These are phyloP conservation scores for Oxytropis ochrocephala DNA, from an alignment of 306 rosid species.

Conservation along the genomic window DNA sequence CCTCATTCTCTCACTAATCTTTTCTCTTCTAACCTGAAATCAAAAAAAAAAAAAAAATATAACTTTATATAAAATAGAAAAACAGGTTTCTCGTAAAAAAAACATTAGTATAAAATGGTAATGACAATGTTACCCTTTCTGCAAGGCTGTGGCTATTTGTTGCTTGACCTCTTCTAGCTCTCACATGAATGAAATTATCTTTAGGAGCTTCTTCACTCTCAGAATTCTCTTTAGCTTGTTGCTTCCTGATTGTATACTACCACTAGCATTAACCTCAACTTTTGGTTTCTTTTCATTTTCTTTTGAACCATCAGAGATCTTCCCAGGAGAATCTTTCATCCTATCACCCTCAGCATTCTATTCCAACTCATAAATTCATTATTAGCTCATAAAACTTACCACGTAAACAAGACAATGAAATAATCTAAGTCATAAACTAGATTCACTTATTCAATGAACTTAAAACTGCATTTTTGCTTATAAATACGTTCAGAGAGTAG, in stretches of 20 bases:
- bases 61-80: neutral
- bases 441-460: too few species aligned
- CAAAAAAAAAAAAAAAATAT: conserved; percentile 18
- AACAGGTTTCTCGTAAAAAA: neutral
- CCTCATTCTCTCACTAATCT: conserved; percentile 96
- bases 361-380: conserved; percentile 13
- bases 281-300: conserved; percentile 62
- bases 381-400: neutral
- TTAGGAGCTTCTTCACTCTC: conserved; percentile 62
- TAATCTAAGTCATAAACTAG: conserved; percentile 11
- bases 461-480: too few species aligned
- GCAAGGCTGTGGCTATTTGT: conserved; percentile 99
- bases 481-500: too few species aligned
- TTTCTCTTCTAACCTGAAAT: conserved; percentile 91
- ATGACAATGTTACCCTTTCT: conserved; percentile 62
- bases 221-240: conserved; percentile 67
- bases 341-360: conserved; percentile 66
- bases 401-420: conserved; percentile 17
- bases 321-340: conserved; percentile 53
- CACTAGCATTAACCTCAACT: conserved; percentile 44
- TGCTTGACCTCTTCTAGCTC: conserved; percentile 99
- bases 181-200: conserved; percentile 87
- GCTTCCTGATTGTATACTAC: conserved; percentile 57
- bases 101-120: conserved; percentile 2
- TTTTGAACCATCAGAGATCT: conserved; percentile 46